phyloP scores from a whole-genome alignment of 768 basidiomycete species.

The Flagelloscypha sp. region DNA sequence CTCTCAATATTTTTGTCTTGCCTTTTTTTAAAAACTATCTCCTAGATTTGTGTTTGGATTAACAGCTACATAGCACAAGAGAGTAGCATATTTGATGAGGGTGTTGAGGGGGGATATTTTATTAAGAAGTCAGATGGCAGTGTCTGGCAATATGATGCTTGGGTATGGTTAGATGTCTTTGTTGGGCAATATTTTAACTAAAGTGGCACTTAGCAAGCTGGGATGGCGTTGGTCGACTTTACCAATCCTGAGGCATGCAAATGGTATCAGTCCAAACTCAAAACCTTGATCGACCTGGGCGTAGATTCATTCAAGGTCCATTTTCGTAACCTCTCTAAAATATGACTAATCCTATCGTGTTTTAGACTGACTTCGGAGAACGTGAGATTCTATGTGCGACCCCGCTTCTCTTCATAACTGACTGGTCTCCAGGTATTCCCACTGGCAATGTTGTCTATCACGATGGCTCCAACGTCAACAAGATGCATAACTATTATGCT shows the following conservation, averaged over 20 bases:
- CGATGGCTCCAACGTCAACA: conserved; percentile 18
- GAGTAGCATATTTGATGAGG: conserved; percentile 35
- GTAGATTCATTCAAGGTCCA: conserved; percentile 47
- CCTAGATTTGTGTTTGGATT: conserved; percentile 24
- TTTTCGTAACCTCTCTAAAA: too few species aligned
- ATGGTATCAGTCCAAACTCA: conserved; percentile 48
- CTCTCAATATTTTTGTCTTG: conserved; percentile 11
- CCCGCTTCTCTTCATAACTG: too few species aligned
- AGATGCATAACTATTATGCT: conserved; percentile 23
- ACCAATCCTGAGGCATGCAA: conserved; percentile 41
- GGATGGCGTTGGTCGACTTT: conserved; percentile 36
- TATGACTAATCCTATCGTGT: too few species aligned
- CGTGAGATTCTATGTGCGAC: too few species aligned
- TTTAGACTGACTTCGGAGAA: too few species aligned
- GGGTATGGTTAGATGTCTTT: conserved; percentile 17
- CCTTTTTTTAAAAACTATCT: background rate
- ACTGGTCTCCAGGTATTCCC: conserved; percentile 26
- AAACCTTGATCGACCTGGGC: conserved; percentile 43
- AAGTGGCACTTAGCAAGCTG: conserved; percentile 25
- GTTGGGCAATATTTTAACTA: background rate
- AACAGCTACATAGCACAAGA: conserved; percentile 37
- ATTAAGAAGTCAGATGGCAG: conserved; percentile 37
- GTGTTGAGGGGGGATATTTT: conserved; percentile 33
- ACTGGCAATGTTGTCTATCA: conserved; percentile 30
- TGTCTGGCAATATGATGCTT: conserved; percentile 31